Conservation (phyloP, 805 yeast genomes). For the Ogataea salicorniae region DNA sequence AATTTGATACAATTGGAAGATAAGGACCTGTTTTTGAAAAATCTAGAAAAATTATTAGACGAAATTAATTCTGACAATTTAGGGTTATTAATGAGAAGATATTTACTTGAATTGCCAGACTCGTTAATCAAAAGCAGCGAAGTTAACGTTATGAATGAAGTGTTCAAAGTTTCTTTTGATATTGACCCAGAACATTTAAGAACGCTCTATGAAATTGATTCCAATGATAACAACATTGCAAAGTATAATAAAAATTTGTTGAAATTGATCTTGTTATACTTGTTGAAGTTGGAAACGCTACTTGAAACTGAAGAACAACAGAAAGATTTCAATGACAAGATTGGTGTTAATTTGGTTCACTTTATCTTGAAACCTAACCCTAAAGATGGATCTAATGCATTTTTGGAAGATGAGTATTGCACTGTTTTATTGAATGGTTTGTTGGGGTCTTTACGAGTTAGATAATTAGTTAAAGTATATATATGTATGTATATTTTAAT, state of each 20-base stretch:
- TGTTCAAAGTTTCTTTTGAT: constrained; percentile 11
- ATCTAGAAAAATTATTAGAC: constrained; percentile 2
- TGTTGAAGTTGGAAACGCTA: constrained; percentile 6
- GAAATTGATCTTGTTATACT: constrained; percentile 9
- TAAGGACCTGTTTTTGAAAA: neutral
- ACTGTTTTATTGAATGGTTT: constrained; percentile 6
- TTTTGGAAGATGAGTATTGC: constrained; percentile 10
- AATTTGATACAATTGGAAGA: neutral
- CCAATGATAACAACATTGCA: constrained; percentile 7
- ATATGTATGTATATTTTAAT: neutral
- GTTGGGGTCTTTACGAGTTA: neutral
- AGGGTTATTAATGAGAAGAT: constrained; percentile 14
- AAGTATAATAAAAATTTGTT: constrained; percentile 10
- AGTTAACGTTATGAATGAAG: constrained; percentile 10
- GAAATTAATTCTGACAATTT: constrained; percentile 5
- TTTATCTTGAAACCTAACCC: constrained; percentile 10
- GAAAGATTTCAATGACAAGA: constrained; percentile 4
- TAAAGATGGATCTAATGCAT: neutral
- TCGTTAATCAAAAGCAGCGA: constrained; percentile 11
- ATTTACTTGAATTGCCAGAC: constrained; percentile 16
- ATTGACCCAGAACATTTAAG: constrained; percentile 10
- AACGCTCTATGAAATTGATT: constrained; percentile 7
- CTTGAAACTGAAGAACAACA: neutral
- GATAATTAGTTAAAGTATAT: neutral
- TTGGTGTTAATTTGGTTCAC: constrained; percentile 10